These are phyloP conservation scores for Rhizodiscina lignyota DNA, from an alignment of 495 filamentous ascomycete species.

Conservation along the genomic window DNA sequence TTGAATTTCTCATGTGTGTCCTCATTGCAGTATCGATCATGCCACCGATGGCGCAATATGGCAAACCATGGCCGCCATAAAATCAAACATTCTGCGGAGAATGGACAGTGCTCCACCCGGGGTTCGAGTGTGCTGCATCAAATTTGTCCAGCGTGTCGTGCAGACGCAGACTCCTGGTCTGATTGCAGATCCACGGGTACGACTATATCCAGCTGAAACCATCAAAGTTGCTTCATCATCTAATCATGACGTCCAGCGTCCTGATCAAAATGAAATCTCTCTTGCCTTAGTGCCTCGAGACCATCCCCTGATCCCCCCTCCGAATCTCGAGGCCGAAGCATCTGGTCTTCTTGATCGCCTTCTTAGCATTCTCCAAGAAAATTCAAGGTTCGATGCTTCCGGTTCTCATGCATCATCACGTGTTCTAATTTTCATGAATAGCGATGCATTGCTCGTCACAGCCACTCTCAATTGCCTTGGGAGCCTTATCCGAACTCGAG, in stretches of 20 bases:
- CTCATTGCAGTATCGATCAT: constrained; percentile 53
- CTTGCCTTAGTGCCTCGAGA: constrained; percentile 68
- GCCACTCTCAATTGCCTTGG: constrained; percentile 81
- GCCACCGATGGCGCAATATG: constrained; percentile 62
- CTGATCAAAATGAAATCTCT: constrained; percentile 76
- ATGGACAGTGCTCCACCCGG: constrained; percentile 70
- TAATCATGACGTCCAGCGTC: constrained; percentile 31
- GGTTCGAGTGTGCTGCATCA: constrained; percentile 85
- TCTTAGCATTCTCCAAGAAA: constrained; percentile 72
- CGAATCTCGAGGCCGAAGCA: constrained; percentile 77
- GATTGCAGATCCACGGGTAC: constrained; percentile 71
- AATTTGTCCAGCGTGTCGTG: constrained; percentile 86
- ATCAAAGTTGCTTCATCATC: neutral
- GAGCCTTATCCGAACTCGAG: constrained; percentile 61
- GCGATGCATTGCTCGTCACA: constrained; percentile 79
- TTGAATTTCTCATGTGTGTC: neutral
- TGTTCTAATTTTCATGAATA: constrained; percentile 18
- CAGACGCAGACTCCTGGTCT: constrained; percentile 76
- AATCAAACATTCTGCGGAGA: constrained; percentile 67
- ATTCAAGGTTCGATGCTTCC: constrained; percentile 43
- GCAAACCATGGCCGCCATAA: constrained; percentile 79
- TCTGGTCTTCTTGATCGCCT: constrained; percentile 80
- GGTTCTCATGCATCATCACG: constrained; percentile 3
- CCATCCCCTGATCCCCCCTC: constrained; percentile 59
- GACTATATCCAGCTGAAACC: constrained; percentile 17